Evolutionary conservation across 805 yeast genomes (phyloP).

Genomic region (Teunomyces tritomae): DNA sequence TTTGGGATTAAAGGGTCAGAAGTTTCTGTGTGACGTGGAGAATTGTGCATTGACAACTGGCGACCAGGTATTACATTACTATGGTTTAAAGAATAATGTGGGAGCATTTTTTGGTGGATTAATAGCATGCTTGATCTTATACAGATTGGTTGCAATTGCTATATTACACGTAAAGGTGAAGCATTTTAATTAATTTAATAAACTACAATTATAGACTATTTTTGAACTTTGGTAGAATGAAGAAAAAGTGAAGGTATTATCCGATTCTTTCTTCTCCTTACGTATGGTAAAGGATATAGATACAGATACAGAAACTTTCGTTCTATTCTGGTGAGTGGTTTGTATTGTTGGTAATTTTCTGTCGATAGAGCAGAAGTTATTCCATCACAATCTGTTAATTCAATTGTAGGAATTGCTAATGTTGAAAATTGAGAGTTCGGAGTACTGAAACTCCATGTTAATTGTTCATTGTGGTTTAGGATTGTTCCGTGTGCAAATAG

Average conservation of each 20-base stretch:
- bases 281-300: background rate
- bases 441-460: background rate
- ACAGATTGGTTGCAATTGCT: conserved; percentile 29
- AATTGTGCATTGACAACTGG: conserved; percentile 32
- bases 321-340: too few relatives aligned
- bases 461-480: background rate
- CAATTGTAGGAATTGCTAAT: background rate
- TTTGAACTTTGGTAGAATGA: background rate
- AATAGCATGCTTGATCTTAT: conserved; percentile 33
- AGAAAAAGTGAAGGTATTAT: background rate
- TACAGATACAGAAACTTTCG: background rate
- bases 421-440: background rate
- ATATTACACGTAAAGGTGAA: conserved; percentile 25
- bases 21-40: conserved; percentile 14
- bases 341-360: too few relatives aligned
- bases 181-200: conserved; percentile 4
- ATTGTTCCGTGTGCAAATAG: background rate
- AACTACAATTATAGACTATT: background rate
- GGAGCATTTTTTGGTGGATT: conserved; percentile 34
- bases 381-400: background rate
- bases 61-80: conserved; percentile 29
- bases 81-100: conserved; percentile 25
- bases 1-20: conserved; percentile 17
- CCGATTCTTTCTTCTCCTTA: background rate
- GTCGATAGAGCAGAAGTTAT: background rate